Percentiles rank a stretch among this genome's conserved stretches.
These are phyloP conservation scores for Wickerhamiella kurtzmanii DNA, from an alignment of 805 yeast genomes.

Conservation along the genomic window DNA sequence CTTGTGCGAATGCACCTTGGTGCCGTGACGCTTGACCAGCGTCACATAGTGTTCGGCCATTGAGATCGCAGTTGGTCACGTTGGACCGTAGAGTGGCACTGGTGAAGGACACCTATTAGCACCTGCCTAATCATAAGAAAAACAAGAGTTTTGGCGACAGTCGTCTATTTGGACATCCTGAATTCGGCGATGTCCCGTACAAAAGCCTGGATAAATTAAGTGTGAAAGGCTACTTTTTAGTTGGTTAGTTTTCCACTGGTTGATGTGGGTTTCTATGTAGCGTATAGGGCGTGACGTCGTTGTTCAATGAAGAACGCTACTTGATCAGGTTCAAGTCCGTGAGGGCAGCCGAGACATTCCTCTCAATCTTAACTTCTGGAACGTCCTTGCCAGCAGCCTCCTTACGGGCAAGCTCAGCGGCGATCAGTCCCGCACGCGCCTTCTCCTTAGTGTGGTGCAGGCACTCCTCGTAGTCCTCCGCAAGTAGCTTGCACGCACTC, in stretches of 20 bases:
- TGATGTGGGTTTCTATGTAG: not conserved
- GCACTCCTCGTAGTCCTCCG: slow-evolving; percentile 39
- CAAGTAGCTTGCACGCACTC: slow-evolving; percentile 29
- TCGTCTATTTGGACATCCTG: no score
- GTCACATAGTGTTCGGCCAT: not conserved
- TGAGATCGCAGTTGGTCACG: not conserved
- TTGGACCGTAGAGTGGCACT: not conserved
- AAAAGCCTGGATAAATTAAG: no score
- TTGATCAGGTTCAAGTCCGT: slow-evolving; percentile 13
- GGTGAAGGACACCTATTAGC: no score
- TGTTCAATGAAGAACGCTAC: no score
- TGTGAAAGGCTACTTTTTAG: no score
- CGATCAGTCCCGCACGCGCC: slow-evolving; percentile 21
- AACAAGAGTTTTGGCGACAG: no score
- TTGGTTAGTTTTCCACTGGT: not conserved
- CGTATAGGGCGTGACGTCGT: no score
- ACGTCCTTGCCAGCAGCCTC: slow-evolving; percentile 18
- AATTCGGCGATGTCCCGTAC: no score
- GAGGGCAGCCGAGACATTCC: slow-evolving; percentile 16
- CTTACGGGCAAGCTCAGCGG: slow-evolving; percentile 20
- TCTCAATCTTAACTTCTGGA: slow-evolving; percentile 16
- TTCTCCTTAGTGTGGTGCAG: slow-evolving; percentile 35
- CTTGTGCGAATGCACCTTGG: slow-evolving; percentile 12
- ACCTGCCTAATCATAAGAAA: not conserved
- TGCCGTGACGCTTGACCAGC: slow-evolving; percentile 16